phyloP scores from a whole-genome alignment of 306 rosid species.

The Myrica gale region DNA sequence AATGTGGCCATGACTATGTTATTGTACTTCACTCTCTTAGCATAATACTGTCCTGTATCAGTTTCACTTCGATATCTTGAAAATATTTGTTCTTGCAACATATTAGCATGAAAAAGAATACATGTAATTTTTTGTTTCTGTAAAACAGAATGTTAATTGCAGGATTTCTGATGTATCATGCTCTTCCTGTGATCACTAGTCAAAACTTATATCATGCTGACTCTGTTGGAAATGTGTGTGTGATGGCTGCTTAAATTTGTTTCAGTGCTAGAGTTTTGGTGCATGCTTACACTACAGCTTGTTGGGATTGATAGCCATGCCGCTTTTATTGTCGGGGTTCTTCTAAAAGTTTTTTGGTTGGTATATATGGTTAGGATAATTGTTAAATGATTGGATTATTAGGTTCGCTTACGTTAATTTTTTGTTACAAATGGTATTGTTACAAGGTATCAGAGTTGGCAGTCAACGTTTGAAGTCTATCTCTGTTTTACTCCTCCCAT shows the following conservation, averaged over 20 bases:
- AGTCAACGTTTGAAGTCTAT: background rate
- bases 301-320: background rate
- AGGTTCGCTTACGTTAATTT: background rate
- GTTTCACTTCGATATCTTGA: background rate
- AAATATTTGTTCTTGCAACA: background rate
- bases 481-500: background rate
- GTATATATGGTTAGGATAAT: background rate
- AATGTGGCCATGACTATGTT: background rate
- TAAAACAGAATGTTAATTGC: background rate
- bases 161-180: background rate
- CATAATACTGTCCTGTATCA: background rate
- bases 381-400: background rate
- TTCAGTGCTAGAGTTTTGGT: background rate
- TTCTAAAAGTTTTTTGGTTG: background rate
- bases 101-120: background rate
- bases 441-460: background rate
- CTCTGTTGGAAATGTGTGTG: background rate
- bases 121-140: background rate
- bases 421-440: background rate
- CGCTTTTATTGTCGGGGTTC: background rate
- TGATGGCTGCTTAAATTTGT: background rate
- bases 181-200: background rate
- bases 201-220: background rate
- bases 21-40: slow-evolving; percentile 5
- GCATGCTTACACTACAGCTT: background rate